Conservation (phyloP, 2,329 filamentous ascomycete genomes). For the Microcyclospora tardicrescens region DNA sequence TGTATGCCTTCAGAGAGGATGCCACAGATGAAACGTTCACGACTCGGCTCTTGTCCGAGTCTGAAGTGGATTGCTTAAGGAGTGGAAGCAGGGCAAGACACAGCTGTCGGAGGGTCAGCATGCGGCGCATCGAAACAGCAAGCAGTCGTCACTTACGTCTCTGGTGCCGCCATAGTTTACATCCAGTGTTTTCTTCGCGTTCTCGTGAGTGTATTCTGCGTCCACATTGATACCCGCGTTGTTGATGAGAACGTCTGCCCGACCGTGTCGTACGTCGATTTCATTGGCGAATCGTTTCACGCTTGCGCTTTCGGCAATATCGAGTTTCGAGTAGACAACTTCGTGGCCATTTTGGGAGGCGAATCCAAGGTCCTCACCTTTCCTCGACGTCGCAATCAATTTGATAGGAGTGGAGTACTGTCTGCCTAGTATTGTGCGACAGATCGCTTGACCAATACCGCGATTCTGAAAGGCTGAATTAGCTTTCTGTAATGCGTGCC, state of each 20-base stretch:
- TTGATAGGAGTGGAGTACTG: slow-evolving; percentile 14
- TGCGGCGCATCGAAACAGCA: background rate
- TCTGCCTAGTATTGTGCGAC: slow-evolving; percentile 17
- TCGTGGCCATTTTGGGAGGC: slow-evolving; percentile 6
- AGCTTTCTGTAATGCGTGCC: too few relatives aligned
- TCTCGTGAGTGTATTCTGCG: slow-evolving; percentile 14
- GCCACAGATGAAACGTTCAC: slow-evolving; percentile 25
- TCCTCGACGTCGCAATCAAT: slow-evolving; percentile 22
- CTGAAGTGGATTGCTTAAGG: slow-evolving; percentile 4
- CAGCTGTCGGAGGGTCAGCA: slow-evolving; percentile 13
- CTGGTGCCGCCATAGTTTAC: slow-evolving; percentile 25
- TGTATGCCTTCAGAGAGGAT: slow-evolving; percentile 20
- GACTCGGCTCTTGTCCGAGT: slow-evolving; percentile 17
- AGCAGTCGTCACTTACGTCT: slow-evolving; percentile 13
- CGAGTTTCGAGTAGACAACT: slow-evolving; percentile 20
- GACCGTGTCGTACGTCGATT: slow-evolving; percentile 11
- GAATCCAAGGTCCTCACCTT: slow-evolving; percentile 18
- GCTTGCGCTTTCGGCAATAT: slow-evolving; percentile 16
- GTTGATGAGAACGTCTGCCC: slow-evolving; percentile 25
- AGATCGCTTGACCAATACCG: slow-evolving; percentile 25
- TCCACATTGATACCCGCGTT: slow-evolving; percentile 25
- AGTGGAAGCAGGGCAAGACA: slow-evolving; percentile 22
- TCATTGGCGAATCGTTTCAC: slow-evolving; percentile 17
- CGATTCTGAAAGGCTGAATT: slow-evolving; percentile 16
- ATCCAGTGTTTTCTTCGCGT: slow-evolving; percentile 21